These are phyloP conservation scores for Neofusicoccum cordaticola DNA, from an alignment of 2,329 filamentous ascomycete genomes.

Conservation along the genomic window DNA sequence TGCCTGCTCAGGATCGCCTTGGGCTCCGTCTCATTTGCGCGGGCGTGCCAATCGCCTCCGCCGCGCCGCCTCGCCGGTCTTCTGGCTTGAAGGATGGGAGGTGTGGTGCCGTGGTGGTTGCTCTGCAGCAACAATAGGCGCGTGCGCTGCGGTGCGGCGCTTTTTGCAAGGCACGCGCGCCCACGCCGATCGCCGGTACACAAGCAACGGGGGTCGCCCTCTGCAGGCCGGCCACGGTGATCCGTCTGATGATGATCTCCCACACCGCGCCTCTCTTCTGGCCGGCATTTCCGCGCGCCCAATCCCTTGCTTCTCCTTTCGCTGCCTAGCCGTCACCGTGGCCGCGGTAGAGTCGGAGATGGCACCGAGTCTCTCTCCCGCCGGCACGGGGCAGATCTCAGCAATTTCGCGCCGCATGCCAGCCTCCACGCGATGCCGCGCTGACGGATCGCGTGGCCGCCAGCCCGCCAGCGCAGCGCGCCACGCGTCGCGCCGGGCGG, in stretches of 20 bases:
- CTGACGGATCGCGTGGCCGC: no score
- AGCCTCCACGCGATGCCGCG: no score
- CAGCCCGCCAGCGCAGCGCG: not conserved
- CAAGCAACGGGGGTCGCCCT: not conserved
- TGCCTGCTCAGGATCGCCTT: not conserved
- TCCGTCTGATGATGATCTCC: slow-evolving; percentile 9
- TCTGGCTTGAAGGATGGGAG: not conserved
- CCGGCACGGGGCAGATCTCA: not conserved
- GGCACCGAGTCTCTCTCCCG: not conserved
- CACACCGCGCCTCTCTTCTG: not conserved
- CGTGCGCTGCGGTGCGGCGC: slow-evolving; percentile 16
- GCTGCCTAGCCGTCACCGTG: no score
- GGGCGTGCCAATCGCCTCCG: not conserved
- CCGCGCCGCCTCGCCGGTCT: no score
- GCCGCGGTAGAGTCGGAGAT: not conserved
- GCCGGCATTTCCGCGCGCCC: not conserved
- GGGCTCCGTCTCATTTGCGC: not conserved
- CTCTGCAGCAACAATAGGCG: not conserved
- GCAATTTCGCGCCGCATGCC: not conserved
- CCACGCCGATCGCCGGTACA: slow-evolving; percentile 31
- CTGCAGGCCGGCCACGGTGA: not conserved
- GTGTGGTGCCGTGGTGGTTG: not conserved
- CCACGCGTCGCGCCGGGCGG: not conserved
- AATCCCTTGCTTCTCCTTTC: not conserved
- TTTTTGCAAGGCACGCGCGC: no score